These are phyloP conservation scores for Vitis cinerea DNA, from an alignment of 164 flowering plant genomes.

Conservation along the genomic window DNA sequence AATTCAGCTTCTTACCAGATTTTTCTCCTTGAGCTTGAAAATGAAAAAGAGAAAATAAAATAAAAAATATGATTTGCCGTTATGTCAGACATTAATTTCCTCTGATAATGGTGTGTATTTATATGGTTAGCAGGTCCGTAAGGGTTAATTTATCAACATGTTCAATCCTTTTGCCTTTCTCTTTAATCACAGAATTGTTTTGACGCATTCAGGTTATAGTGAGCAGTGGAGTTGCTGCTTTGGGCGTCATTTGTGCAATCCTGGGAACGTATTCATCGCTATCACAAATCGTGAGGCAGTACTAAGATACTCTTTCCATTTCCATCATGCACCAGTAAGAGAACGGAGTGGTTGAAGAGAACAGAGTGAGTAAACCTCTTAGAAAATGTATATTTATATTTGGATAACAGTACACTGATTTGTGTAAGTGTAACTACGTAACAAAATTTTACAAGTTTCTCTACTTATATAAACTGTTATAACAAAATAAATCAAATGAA, in stretches of 20 bases:
- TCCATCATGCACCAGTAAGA: too few relatives aligned
- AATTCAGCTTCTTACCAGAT: background rate
- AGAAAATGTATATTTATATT: too few relatives aligned
- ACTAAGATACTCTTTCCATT: constrained; percentile 15
- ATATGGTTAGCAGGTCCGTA: background rate
- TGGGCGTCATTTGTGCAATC: constrained; percentile 48
- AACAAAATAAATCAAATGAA: too few relatives aligned
- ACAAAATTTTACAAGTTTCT: too few relatives aligned
- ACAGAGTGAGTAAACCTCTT: too few relatives aligned
- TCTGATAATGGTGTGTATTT: background rate
- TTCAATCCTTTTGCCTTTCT: background rate
- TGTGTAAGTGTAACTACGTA: too few relatives aligned
- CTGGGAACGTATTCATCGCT: constrained; percentile 68
- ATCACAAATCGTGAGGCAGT: constrained; percentile 30
- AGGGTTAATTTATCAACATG: background rate
- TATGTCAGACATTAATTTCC: background rate
- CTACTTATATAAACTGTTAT: too few relatives aligned
- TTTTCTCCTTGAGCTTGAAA: background rate
- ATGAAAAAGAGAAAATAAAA: background rate
- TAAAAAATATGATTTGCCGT: background rate
- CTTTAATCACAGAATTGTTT: background rate
- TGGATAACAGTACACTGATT: too few relatives aligned
- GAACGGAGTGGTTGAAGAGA: too few relatives aligned
- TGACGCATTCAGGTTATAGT: constrained; percentile 36
- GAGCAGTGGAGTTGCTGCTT: constrained; percentile 27